These are phyloP conservation scores for Tephrocybe sp. DNA, from an alignment of 768 basidiomycete species.

Conservation along the genomic window DNA sequence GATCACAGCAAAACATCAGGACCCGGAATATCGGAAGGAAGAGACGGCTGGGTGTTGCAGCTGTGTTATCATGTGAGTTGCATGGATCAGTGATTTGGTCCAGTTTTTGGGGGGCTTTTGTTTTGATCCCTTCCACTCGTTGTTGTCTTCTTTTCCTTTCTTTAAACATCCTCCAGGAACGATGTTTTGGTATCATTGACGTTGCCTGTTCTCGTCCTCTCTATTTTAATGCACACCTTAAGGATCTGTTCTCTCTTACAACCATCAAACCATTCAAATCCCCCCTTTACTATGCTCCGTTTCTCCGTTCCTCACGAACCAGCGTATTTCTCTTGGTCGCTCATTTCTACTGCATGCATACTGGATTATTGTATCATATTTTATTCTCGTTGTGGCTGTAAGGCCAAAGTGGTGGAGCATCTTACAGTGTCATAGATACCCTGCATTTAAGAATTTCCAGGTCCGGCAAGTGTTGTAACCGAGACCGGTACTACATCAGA, in stretches of 20 bases:
- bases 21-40: slow-evolving; percentile 47
- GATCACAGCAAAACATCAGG: slow-evolving; percentile 30
- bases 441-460: neutral
- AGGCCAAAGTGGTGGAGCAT: no score
- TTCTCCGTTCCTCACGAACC: slow-evolving; percentile 2
- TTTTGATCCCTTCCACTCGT: slow-evolving; percentile 12
- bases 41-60: slow-evolving; percentile 68
- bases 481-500: neutral
- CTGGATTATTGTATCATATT: slow-evolving; percentile 21
- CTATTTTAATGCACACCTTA: slow-evolving; percentile 15
- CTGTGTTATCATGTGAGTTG: slow-evolving; percentile 77
- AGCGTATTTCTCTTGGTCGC: slow-evolving; percentile 6
- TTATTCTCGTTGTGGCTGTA: slow-evolving; percentile 2
- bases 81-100: neutral
- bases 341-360: slow-evolving; percentile 11
- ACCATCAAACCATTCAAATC: slow-evolving; percentile 1
- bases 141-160: slow-evolving; percentile 5
- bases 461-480: slow-evolving; percentile 8
- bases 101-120: neutral
- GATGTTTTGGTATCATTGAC: slow-evolving; percentile 10
- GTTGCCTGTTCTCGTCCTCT: slow-evolving; percentile 6
- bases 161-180: slow-evolving; percentile 1
- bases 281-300: slow-evolving; percentile 17
- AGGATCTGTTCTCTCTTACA: slow-evolving; percentile 2
- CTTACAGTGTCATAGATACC: no score